phyloP scores from a whole-genome alignment of 441 rosid species.

The Kokia cookei region DNA sequence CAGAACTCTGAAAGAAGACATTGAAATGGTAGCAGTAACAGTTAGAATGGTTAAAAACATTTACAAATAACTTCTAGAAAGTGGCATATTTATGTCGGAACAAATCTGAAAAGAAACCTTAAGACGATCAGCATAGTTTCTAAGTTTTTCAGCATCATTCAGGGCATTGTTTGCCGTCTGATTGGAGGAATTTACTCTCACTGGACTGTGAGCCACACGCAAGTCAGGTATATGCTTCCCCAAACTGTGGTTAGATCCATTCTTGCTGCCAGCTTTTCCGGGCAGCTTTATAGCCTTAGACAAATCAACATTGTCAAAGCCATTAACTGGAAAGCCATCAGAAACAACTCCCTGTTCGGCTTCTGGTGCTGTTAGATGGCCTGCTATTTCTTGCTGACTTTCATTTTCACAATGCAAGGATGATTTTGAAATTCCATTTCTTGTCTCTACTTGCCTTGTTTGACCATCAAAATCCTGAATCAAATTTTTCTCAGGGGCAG shows the following conservation, averaged over 20 bases:
- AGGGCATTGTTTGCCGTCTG: constrained; percentile 36
- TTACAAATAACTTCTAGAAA: neutral
- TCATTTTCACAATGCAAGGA: constrained; percentile 8
- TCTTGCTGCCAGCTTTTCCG: constrained; percentile 21
- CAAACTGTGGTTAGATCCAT: constrained; percentile 20
- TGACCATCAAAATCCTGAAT: constrained; percentile 16
- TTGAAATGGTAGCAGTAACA: constrained; percentile 13
- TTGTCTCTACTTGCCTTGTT: constrained; percentile 18
- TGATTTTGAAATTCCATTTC: constrained; percentile 7
- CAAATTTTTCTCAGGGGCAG: constrained; percentile 13
- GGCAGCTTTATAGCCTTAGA: constrained; percentile 18
- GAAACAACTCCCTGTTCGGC: constrained; percentile 15
- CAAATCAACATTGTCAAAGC: constrained; percentile 19
- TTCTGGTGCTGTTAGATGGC: constrained; percentile 4
- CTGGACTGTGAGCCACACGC: constrained; percentile 19
- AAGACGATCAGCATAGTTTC: constrained; percentile 45
- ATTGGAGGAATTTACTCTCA: constrained; percentile 27
- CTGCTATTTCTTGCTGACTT: constrained; percentile 13
- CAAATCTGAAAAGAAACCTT: constrained; percentile 41
- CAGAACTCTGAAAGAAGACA: constrained; percentile 37
- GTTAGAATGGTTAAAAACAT: constrained; percentile 10
- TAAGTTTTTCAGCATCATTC: constrained; percentile 52
- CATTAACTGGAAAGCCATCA: constrained; percentile 14
- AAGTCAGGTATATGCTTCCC: constrained; percentile 13
- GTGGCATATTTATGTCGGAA: constrained; percentile 3